Conservation (phyloP, 768 basidiomycete genomes). For the Macrolepiota fuliginosa region DNA sequence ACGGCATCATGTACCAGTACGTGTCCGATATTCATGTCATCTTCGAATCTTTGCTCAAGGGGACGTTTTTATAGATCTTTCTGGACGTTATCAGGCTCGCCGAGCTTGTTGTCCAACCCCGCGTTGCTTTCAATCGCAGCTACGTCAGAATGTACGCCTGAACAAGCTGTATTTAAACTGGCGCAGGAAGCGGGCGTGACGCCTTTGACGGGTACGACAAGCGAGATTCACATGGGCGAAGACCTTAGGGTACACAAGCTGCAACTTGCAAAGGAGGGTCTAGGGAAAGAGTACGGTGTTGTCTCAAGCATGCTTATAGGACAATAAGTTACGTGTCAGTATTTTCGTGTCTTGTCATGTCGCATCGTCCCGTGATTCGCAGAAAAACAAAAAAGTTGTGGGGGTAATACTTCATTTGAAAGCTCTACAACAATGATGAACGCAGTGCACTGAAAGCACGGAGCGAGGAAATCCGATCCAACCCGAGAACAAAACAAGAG, state of each 20-base stretch:
- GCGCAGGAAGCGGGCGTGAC: conserved; percentile 65
- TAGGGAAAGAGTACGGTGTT: conserved; percentile 3
- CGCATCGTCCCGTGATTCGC: not conserved
- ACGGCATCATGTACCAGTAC: conserved; percentile 74
- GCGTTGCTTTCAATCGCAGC: conserved; percentile 42
- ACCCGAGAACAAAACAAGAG: conserved; percentile 1
- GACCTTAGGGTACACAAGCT: conserved; percentile 12
- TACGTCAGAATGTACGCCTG: conserved; percentile 50
- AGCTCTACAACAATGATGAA: not conserved
- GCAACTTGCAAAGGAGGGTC: conserved; percentile 7
- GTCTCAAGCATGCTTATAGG: conserved; percentile 4
- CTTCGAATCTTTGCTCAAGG: too few relatives aligned
- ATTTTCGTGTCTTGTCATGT: not conserved
- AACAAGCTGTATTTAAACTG: conserved; percentile 68
- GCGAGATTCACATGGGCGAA: conserved; percentile 56
- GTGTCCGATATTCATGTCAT: too few relatives aligned
- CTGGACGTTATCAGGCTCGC: conserved; percentile 85
- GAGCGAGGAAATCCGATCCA: conserved; percentile 1
- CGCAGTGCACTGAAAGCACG: not conserved
- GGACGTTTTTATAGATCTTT: conserved; percentile 58
- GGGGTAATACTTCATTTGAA: not conserved
- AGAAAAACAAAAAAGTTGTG: not conserved
- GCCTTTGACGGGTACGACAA: conserved; percentile 75
- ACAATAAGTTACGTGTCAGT: not conserved
- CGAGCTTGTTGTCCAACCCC: conserved; percentile 52